These are phyloP conservation scores for Podospora didyma DNA, from an alignment of 495 filamentous ascomycete species.

Conservation along the genomic window DNA sequence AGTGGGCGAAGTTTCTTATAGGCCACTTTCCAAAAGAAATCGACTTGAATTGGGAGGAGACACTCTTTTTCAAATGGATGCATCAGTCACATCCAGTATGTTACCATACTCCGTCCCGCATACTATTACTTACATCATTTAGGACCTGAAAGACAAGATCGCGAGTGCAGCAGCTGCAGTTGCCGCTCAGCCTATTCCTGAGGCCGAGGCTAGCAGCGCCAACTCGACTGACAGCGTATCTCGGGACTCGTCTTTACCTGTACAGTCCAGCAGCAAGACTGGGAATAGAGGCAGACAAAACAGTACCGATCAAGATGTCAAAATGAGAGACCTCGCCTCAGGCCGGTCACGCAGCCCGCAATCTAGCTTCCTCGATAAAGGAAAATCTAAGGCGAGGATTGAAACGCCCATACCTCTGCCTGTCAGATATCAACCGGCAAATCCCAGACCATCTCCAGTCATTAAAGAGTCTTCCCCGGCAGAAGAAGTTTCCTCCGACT, in stretches of 20 bases:
- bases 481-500: neutral
- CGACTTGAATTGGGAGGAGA: slow-evolving; percentile 26
- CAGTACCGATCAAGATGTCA: slow-evolving; percentile 7
- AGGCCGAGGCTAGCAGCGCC: neutral
- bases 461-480: neutral
- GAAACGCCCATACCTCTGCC: slow-evolving; percentile 3
- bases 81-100: slow-evolving; percentile 30
- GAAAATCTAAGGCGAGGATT: slow-evolving; percentile 6
- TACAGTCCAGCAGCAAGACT: slow-evolving; percentile 9
- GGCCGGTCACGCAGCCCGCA: slow-evolving; percentile 9
- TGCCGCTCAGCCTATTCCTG: slow-evolving; percentile 2
- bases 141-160: slow-evolving; percentile 14
- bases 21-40: slow-evolving; percentile 38
- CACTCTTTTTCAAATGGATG: slow-evolving; percentile 35
- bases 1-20: slow-evolving; percentile 39
- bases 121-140: neutral
- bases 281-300: slow-evolving; percentile 3
- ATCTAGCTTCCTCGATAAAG: slow-evolving; percentile 1
- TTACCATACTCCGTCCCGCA: neutral
- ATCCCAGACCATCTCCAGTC: neutral
- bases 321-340: slow-evolving; percentile 4
- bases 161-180: slow-evolving; percentile 8
- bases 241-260: neutral
- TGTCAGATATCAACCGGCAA: neutral
- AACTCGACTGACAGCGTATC: neutral